These are phyloP conservation scores for Sphaceloma murrayae DNA, from an alignment of 2,329 filamentous ascomycete species.

Conservation along the genomic window DNA sequence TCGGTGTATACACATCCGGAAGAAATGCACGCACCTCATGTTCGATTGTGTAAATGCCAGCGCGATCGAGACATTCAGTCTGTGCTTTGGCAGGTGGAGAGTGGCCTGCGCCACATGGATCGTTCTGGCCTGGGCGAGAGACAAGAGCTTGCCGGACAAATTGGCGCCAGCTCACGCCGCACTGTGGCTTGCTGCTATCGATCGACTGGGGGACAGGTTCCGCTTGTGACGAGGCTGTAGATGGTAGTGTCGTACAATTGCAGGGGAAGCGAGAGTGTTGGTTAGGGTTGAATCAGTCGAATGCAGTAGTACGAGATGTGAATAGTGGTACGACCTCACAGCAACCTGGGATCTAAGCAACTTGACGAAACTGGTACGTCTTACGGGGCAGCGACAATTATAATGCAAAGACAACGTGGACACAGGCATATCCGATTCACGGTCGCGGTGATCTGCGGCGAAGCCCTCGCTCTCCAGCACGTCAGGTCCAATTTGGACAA, in stretches of 20 bases:
- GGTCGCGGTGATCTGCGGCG: background rate
- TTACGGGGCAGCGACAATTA: no score
- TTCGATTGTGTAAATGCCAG: background rate
- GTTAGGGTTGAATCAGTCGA: no score
- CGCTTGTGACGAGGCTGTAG: no score
- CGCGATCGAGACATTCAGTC: background rate
- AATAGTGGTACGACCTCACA: no score
- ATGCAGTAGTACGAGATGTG: no score
- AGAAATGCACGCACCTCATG: background rate
- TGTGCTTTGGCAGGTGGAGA: background rate
- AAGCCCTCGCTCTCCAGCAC: background rate
- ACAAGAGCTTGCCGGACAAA: background rate
- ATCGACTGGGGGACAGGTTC: background rate
- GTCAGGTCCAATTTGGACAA: slow-evolving; percentile 11
- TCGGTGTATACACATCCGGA: background rate
- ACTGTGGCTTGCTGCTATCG: slow-evolving; percentile 11
- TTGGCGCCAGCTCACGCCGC: background rate
- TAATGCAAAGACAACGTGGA: no score
- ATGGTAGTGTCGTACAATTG: no score
- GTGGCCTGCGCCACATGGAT: slow-evolving; percentile 11
- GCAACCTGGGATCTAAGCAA: no score
- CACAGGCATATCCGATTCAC: no score
- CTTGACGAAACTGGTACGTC: no score
- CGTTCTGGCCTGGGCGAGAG: slow-evolving; percentile 9
- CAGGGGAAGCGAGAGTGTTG: no score